Evolutionary conservation across 352 stramenopile genomes (phyloP), one percentile per base, ranked within the genome.

Genomic region (Pythium pectinolyticum): DNA sequence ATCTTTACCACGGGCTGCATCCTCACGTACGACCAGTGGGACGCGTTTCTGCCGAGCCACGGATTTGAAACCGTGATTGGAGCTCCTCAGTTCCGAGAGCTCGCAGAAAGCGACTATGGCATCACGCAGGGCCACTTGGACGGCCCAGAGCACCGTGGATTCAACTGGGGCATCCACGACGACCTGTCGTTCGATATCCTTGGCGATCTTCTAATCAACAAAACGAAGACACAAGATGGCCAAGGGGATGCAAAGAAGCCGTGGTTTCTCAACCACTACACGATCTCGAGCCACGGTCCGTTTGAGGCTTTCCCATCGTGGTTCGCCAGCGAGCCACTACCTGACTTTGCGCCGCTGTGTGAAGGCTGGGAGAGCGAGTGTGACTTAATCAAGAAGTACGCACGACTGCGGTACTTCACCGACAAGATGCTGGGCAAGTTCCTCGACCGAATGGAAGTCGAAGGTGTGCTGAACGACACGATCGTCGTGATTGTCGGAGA

Each of bases 181-280:
- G 75, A 64, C 14, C 19, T 49, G 24, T 64, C 57, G 46, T 64
- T 64, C 22, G 25, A 80, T 7, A 57, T 87, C 12, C 56, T 87
- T 5, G 75, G 65, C 1, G 72, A 84, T 24, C 37, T 87, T 11
- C 54, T 87, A 17, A 46, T 74, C 17, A 83, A 83, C 53, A 79
- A 81, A 45, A 78, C 71, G 5, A 61, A 50, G 15, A 59, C 69
- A n/a, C 77, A 86, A 47, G 57, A 32, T 0, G 53, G 67, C 22
- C 30, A 31, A 12, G 67, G 66, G 0, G 41, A 79, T 8, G 39
- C 48, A 2, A 83, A 80, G 62, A 70, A 67, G 31, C 75, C 78
- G 12, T 67, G 80, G 15, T 87, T 84, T 55, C 48, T 84, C 19
- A 85, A 72, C 9, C 74, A 83, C 47, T 87, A 85, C 55, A 83